Conservation (phyloP, 2,329 filamentous ascomycete genomes). For the Alternaria incomplexa region DNA sequence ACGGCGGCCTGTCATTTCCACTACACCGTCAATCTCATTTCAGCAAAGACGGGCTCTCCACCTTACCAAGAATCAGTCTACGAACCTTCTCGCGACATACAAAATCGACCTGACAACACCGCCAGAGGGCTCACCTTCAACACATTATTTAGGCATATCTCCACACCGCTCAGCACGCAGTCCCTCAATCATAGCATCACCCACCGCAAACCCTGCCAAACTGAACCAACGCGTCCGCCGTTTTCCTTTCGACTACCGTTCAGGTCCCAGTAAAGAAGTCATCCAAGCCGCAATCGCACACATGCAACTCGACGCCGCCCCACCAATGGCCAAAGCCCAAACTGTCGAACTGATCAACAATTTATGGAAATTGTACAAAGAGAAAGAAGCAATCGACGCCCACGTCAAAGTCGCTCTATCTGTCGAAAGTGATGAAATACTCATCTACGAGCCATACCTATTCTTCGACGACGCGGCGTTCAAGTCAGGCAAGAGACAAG, state of each 20-base stretch:
- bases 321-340: constrained; percentile 52
- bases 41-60: constrained; percentile 61
- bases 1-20: constrained; percentile 17
- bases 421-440: constrained; percentile 48
- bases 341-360: constrained; percentile 59
- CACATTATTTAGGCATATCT: constrained; percentile 65
- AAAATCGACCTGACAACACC: constrained; percentile 56
- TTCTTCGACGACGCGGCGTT: constrained; percentile 75
- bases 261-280: constrained; percentile 48
- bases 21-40: not conserved
- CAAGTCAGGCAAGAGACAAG: constrained; percentile 66
- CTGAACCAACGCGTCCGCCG: constrained; percentile 54
- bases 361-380: constrained; percentile 65
- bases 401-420: constrained; percentile 57
- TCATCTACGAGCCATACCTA: constrained; percentile 62
- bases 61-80: constrained; percentile 60
- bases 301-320: constrained; percentile 59
- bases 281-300: constrained; percentile 57
- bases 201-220: constrained; percentile 53
- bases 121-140: constrained; percentile 36
- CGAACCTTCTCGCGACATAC: constrained; percentile 62
- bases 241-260: constrained; percentile 68
- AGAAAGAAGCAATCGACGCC: constrained; percentile 70
- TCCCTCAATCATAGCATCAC: constrained; percentile 69
- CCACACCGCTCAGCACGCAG: constrained; percentile 67